Evolutionary conservation across 108 stramenopile species (phyloP), one percentile per base, ranked within the genome.

Genomic region (Parmales sp.): DNA sequence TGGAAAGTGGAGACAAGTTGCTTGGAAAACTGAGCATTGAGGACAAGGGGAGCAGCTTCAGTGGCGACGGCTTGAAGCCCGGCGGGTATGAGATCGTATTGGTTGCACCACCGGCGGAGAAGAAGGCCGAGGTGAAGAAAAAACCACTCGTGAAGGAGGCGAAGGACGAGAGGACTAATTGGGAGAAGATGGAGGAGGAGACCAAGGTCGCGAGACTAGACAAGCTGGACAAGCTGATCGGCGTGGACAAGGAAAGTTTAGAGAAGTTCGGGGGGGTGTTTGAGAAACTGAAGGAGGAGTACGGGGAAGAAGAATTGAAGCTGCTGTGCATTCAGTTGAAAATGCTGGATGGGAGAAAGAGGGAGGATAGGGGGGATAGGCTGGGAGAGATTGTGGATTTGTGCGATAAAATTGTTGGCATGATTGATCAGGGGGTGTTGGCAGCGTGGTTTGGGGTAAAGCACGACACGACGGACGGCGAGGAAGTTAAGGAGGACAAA

Each of bases 41-140:
- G 16, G 44, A 43, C 48, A 69, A 71, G 5, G 73, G 69, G 0
- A 37, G 63, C n/a, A 60, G 60, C 11, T 45, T 78, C 19, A 60
- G 73, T 9, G 82, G 82, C 13, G 71, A 70, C 28, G 82, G 82
- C 18, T 80, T 80, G 69, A 74, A 75, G 16, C 82, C 82, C 25
- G 72, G 71, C 41, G 82, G 82, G 20, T 83, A 71, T 37, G 39
- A 70, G 2, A 50, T 83, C 20, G 25, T 34, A 0, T 80, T 70
- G 45, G 25, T 70, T 18, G 75, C 80, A 1, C 76, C 74, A 2
- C 71, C 79, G 45, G 18, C 51, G 31, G 63, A 72, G 36, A 70
- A 71, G 31, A n/a, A 66, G 34, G n/a, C n/a, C n/a, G n/a, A n/a
- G 54, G 54, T 19, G 54, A 20, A 28, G 26, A 3, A 4, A 19